phyloP scores from a whole-genome alignment of 2,329 filamentous ascomycete genomes.

The Meredithiella fracta region DNA sequence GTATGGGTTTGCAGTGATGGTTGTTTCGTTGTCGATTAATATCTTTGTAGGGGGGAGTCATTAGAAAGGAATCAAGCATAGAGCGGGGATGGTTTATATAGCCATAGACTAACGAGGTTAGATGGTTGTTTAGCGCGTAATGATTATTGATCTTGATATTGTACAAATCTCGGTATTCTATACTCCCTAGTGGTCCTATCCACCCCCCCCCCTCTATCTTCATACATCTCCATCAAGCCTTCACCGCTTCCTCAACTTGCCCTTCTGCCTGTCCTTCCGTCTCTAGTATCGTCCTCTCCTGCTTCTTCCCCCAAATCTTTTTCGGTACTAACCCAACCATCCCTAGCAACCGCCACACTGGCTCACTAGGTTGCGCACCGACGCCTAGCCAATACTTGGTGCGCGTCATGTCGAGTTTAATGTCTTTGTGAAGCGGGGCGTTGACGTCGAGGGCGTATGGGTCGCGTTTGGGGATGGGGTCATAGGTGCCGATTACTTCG shows the following conservation, averaged over 20 bases:
- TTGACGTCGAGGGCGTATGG: conserved; percentile 36
- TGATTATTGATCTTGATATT: background rate
- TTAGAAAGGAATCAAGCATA: background rate
- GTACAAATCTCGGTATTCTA: background rate
- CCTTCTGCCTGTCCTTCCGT: background rate
- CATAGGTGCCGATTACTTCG: conserved; percentile 76
- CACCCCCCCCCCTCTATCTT: background rate
- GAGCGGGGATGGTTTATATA: too few species aligned
- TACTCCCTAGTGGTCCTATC: background rate
- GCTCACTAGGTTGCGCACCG: conserved; percentile 83
- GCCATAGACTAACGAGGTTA: background rate
- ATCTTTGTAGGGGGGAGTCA: conserved; percentile 23
- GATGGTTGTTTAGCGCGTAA: background rate
- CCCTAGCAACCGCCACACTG: conserved; percentile 68
- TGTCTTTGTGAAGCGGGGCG: conserved; percentile 69
- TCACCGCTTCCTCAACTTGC: background rate
- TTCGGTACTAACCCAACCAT: conserved; percentile 40
- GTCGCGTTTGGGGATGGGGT: conserved; percentile 47
- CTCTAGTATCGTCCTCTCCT: conserved; percentile 7
- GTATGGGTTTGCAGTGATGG: conserved; percentile 80
- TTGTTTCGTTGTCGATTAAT: conserved; percentile 73
- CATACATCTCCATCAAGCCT: background rate
- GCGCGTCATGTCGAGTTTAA: conserved; percentile 64
- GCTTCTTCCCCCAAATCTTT: conserved; percentile 13
- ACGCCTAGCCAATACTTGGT: conserved; percentile 95